Base-by-base conservation (phyloP, 2,329 filamentous ascomycete genomes). In the Coleophoma crateriformis region DNA sequence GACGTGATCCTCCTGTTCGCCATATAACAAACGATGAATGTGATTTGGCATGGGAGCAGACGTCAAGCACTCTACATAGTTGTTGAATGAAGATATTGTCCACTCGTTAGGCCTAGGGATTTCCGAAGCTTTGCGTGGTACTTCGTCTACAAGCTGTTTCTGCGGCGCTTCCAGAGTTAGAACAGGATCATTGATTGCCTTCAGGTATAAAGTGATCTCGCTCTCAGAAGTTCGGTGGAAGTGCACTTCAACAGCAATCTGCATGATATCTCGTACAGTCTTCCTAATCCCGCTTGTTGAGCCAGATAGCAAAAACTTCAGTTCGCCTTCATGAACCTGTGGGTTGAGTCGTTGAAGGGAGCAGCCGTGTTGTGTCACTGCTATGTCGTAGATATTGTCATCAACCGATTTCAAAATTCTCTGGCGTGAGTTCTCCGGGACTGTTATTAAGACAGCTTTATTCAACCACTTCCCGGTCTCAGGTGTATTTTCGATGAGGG, bases 1-100 rank as follows among this genome's bases (percentile, higher is more conserved):
- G 47, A 45, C 35, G 33, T 58, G 56, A 12, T 51, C 37, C 32
- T 57, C 47, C 1, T 45, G 52, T 17, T 48, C 33, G n/a, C 14
- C 39, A 33, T 57, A 55, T 3, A 57, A 47, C 33, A 58, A 55
- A 12, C 51, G 47, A 46, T 58, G 53, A 12, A 53, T 17, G 42
- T 53, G 48, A 17, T 51, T 56, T n/a, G 58, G 47, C 15, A 58
- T 46, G n/a, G 49, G 35, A 41, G 61, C 58, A 22, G 44, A 57
- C 12, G 65, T 66, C 44, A 75, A 47, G 44, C 65, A 63, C 42
- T 68, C 62, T 17, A 75, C 60, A 54, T 69, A 67, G 20, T 68
- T 59, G 7, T 61, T 59, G 47, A 75, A 71, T 7, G 58, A 65
- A 34, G 57, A 60, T 13, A 67, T 58, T 5, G 64, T 70, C 49